phyloP scores from a whole-genome alignment of 2,329 filamentous ascomycete genomes.

The Pyricularia sp. region DNA sequence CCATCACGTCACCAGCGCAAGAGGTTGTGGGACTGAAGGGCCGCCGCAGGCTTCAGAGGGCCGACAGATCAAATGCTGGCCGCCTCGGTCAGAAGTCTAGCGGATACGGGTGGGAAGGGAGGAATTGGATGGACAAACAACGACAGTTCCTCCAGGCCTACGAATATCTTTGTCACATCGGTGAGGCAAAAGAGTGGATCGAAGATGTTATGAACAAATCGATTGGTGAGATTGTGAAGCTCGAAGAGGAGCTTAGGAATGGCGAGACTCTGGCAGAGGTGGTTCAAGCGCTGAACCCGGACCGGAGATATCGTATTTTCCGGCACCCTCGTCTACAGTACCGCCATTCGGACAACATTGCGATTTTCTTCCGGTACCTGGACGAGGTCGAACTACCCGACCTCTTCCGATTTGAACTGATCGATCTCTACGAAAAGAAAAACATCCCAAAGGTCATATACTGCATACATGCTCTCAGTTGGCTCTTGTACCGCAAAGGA shows the following conservation, averaged over 20 bases:
- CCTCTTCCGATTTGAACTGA: conserved; percentile 91
- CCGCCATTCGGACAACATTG: conserved; percentile 96
- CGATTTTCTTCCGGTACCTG: conserved; percentile 88
- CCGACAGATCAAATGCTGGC: conserved; percentile 40
- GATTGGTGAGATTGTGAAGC: conserved; percentile 84
- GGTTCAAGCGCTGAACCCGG: conserved; percentile 78
- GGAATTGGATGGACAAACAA: conserved; percentile 99
- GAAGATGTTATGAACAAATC: conserved; percentile 77
- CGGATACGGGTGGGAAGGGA: conserved; percentile 64
- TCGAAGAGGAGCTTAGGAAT: conserved; percentile 86
- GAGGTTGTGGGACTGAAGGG: conserved; percentile 85
- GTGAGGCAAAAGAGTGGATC: conserved; percentile 98
- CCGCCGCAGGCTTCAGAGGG: conserved; percentile 70
- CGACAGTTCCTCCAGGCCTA: conserved; percentile 94
- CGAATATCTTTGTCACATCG: conserved; percentile 97
- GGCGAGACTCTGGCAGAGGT: conserved; percentile 92
- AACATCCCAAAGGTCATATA: conserved; percentile 99
- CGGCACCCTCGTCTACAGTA: conserved; percentile 78
- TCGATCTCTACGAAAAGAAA: conserved; percentile 98
- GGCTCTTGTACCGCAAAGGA: conserved; percentile 91
- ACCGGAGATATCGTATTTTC: conserved; percentile 73
- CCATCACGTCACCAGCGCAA: conserved; percentile 66
- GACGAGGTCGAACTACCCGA: conserved; percentile 89
- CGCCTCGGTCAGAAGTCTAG: conserved; percentile 35
- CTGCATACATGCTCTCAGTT: conserved; percentile 94